Evolutionary conservation across 2,329 filamentous ascomycete genomes (phyloP), one percentile per base, ranked within the genome.

Genomic region (Penicillium hesseltinei): DNA sequence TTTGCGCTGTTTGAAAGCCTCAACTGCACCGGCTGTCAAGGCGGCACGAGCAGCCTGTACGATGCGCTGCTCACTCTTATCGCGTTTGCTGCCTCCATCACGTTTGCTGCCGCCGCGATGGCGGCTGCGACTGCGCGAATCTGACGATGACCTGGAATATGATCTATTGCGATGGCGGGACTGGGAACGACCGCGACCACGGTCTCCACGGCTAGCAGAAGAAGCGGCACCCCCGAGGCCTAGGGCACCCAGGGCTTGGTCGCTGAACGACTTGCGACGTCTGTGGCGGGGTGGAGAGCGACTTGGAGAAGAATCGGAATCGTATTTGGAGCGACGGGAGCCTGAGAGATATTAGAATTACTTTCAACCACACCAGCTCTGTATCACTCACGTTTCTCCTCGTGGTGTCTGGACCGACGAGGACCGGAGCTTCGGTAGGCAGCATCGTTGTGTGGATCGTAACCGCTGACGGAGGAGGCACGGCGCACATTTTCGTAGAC

Each of bases 1-100:
- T 69, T 93, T 96, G 72, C 92, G 88, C 56, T 92, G 88, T 60
- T 91, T 88, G 81, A 96, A 96, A 42, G 93, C 93, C 75, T 97
- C 92, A 54, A 92, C 89, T 40, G 92, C 93, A 67, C 92, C 93
- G 31, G 93, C 92, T 46, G 96, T 84, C 39, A 97, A 81, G 21
- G 92, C 94, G 35, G 93, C 92, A 80, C 94, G 93, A 72, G 92
- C 91, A 35, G 92, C 92, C 76, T 96, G 91, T 64, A 92, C 87
- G 46, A 91, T 84, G 66, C 90, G 90, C 51, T 80, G 74, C 73
- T 80, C 71, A 40, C 80, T 81, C 56, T 79, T 81, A 62, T 79
- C 80, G 62, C 76, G 80, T 38, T 72, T 73, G 60, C 79, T 80
- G 56, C 72, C 73, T 59, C 79, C 15, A 11, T 27, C 80, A 54